Evolutionary conservation across 257 asterid genomes (phyloP).

Genomic region (Fraxinus pennsylvanica): DNA sequence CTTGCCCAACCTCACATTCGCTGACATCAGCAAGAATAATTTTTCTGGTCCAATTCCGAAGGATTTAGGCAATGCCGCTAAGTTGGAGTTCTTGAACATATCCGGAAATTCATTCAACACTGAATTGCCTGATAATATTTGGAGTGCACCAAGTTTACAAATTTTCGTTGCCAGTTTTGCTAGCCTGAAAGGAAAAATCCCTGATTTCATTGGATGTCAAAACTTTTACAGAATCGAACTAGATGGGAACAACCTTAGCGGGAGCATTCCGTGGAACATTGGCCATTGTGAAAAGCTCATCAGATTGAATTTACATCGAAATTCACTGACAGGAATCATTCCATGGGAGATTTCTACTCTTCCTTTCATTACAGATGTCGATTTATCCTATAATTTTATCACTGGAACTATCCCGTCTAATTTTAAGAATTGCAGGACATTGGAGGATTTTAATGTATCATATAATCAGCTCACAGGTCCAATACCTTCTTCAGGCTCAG

Average conservation of each 20-base stretch:
- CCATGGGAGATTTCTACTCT: slow-evolving; percentile 92
- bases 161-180: slow-evolving; percentile 58
- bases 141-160: slow-evolving; percentile 70
- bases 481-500: slow-evolving; percentile 62
- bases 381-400: slow-evolving; percentile 68
- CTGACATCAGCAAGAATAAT: slow-evolving; percentile 66
- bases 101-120: slow-evolving; percentile 61
- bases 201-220: slow-evolving; percentile 69
- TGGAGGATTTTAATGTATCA: slow-evolving; percentile 83
- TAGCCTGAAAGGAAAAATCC: slow-evolving; percentile 55
- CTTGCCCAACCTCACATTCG: slow-evolving; percentile 59
- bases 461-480: slow-evolving; percentile 90
- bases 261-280: slow-evolving; percentile 81
- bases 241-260: slow-evolving; percentile 66
- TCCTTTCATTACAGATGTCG: slow-evolving; percentile 71
- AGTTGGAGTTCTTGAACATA: slow-evolving; percentile 54
- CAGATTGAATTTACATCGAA: slow-evolving; percentile 49
- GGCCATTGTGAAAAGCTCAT: slow-evolving; percentile 80
- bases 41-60: slow-evolving; percentile 67
- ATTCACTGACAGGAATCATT: slow-evolving; percentile 73
- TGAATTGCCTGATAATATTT: slow-evolving; percentile 58
- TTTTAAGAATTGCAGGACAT: slow-evolving; percentile 69
- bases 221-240: slow-evolving; percentile 65
- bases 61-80: slow-evolving; percentile 65
- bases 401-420: slow-evolving; percentile 77